These are phyloP conservation scores for Euryodendron excelsum DNA, from an alignment of 148 eudicot species.

Conservation along the genomic window DNA sequence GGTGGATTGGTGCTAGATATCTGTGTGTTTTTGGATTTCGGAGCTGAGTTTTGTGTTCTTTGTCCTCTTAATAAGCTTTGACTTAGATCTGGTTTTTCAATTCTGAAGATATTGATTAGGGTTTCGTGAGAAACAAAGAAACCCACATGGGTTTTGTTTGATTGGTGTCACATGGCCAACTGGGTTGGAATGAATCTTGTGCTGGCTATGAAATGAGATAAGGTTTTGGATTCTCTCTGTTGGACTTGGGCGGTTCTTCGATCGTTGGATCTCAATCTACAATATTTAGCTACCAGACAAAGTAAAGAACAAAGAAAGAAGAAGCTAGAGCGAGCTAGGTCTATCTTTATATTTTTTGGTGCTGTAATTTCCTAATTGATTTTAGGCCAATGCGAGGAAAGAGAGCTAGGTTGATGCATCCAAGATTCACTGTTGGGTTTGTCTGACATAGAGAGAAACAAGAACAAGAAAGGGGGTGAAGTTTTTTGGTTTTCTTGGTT, in stretches of 20 bases:
- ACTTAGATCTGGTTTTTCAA: slow-evolving; percentile 12
- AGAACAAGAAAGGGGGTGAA: too few species aligned
- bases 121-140: slow-evolving; percentile 5
- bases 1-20: neutral
- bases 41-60: slow-evolving; percentile 5
- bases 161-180: neutral
- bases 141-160: neutral
- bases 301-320: neutral
- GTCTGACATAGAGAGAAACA: neutral
- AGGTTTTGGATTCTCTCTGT: slow-evolving; percentile 11
- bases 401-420: neutral
- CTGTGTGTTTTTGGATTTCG: neutral
- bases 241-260: slow-evolving; percentile 9
- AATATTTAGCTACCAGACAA: neutral
- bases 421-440: neutral
- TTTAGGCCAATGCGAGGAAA: neutral
- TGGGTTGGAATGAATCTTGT: neutral
- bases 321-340: neutral
- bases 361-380: neutral
- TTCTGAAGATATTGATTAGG: neutral
- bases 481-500: too few species aligned
- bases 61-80: neutral
- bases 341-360: neutral
- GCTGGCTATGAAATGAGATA: neutral
- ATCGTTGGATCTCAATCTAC: neutral